Percentiles rank a stretch among this genome's conserved stretches.
Conservation (phyloP, 2,329 filamentous ascomycete species). For the Colletotrichum lindemuthianum region DNA sequence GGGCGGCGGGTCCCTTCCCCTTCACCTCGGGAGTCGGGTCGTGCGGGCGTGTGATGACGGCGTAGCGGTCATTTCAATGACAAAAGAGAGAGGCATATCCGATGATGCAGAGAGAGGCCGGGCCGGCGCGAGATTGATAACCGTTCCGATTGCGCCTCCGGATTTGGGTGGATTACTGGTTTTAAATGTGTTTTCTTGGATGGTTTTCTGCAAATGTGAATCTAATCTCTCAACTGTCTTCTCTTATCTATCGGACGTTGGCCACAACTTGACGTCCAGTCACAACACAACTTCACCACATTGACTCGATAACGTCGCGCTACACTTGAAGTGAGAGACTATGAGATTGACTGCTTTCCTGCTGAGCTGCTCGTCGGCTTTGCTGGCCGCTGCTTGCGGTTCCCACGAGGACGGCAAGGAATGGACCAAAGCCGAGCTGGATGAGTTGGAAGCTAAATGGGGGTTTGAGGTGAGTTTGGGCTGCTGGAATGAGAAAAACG, state of each 20-base stretch:
- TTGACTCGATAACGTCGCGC: not conserved
- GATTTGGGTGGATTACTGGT: conserved; percentile 9
- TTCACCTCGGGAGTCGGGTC: conserved; percentile 3
- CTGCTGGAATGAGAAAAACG: not conserved
- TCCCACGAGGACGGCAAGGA: conserved; percentile 51
- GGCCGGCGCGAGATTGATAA: conserved; percentile 24
- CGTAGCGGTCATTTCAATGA: conserved; percentile 3
- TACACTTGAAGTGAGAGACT: not conserved
- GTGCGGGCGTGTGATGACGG: conserved; percentile 2
- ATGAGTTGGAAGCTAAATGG: conserved; percentile 67
- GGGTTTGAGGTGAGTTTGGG: conserved; percentile 58
- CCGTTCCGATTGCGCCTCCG: conserved; percentile 16
- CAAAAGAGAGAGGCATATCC: conserved; percentile 3
- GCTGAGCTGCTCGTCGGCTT: conserved; percentile 36
- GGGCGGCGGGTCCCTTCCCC: not conserved
- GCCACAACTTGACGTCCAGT: too few relatives aligned
- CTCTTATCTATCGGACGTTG: not conserved
- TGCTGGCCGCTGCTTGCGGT: conserved; percentile 44
- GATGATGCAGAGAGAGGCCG: conserved; percentile 6
- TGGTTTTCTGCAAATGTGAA: too few relatives aligned
- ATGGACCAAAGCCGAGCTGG: conserved; percentile 61
- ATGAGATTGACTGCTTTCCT: conserved; percentile 34
- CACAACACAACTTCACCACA: not conserved
- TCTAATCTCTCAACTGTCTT: not conserved
- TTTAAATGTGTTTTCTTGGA: conserved; percentile 4